Base-by-base conservation (phyloP, 306 rosid species). In the Gillenia trifoliata region DNA sequence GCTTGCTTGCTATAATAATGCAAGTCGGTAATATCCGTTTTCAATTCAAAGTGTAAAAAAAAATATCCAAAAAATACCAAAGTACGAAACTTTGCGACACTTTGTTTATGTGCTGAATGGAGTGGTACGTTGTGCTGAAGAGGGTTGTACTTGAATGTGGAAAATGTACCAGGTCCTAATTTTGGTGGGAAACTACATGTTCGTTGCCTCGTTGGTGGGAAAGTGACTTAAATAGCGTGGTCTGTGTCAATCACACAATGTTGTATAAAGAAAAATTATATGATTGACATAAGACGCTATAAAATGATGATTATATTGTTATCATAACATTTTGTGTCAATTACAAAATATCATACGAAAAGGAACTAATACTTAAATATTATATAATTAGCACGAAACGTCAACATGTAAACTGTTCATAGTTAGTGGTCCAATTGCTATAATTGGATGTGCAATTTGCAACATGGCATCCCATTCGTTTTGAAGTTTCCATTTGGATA, bases 11-110 rank as follows among this genome's bases (percentile, higher is more conserved):
- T 43, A 70, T 36, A 59, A 68, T 69, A 40, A 55, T 65, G 68
- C 77, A 26, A 22, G 16, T 38, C 49, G 28, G 75, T 41, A 4
- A 62, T 71, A 74, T 69, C 80, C 65, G 72, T 64, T 70, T 13
- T 3, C 60, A 4, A 49, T 38, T 56, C 8, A 3, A 11, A 26
- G 11, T 16, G 16, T 11, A 17, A 38, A 26, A n/a, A 28, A 25
- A 70, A 22, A 60, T 13, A 34, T 50, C 66, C 64, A 45, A 36
- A 60, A 34, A 16, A 26, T 17, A 26, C 40, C 10, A 33, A 11
- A 30, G 12, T 26, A 10, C 3, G 8, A 26, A 13, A 28, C 59
- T 30, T 47, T 11, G 26, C 22, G 64, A 34, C 62, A 69, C 62
- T 54, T 47, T 13, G 4, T 3, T n/a, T 33, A 4, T 50, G 45